Conservation (phyloP, 192 early-diverging fungal genomes). For the Entophlyctis luteolus region DNA sequence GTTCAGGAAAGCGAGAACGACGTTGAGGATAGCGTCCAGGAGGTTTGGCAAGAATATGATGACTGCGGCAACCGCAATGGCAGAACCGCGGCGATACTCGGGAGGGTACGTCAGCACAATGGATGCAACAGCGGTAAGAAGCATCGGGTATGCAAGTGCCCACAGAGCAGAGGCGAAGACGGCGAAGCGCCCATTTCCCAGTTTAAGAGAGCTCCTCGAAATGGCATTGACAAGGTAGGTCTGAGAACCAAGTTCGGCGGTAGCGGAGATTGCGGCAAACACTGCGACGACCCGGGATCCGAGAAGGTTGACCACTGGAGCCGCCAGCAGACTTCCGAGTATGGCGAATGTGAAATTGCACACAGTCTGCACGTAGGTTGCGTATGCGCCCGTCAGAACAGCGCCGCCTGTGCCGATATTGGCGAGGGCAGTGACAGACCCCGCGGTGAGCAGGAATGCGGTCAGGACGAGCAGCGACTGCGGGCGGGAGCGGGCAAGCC, state of each 20-base stretch:
- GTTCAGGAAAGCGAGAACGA: not conserved
- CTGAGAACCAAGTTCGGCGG: not conserved
- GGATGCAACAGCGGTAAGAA: not conserved
- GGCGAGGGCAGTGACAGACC: not conserved
- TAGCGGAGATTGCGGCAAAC: not conserved
- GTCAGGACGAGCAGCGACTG: not conserved
- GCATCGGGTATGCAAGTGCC: not conserved
- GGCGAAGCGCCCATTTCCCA: not conserved
- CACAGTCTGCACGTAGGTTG: not conserved
- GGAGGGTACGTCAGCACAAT: slow-evolving; percentile 5
- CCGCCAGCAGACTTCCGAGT: not conserved
- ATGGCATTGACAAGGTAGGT: not conserved
- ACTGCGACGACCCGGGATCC: not conserved
- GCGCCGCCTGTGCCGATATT: slow-evolving; percentile 2
- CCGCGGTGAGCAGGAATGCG: not conserved
- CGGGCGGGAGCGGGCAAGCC: not conserved
- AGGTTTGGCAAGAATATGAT: too few relatives aligned
- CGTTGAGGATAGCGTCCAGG: not conserved
- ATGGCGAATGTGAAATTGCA: not conserved
- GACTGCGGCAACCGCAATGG: not conserved
- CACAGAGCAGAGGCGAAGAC: not conserved
- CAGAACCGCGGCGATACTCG: not conserved
- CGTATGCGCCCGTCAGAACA: not conserved
- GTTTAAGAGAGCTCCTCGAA: not conserved
- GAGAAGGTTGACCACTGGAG: not conserved